Base-by-base conservation (phyloP, 257 asterid genomes). In the Craterostigma plantagineum region DNA sequence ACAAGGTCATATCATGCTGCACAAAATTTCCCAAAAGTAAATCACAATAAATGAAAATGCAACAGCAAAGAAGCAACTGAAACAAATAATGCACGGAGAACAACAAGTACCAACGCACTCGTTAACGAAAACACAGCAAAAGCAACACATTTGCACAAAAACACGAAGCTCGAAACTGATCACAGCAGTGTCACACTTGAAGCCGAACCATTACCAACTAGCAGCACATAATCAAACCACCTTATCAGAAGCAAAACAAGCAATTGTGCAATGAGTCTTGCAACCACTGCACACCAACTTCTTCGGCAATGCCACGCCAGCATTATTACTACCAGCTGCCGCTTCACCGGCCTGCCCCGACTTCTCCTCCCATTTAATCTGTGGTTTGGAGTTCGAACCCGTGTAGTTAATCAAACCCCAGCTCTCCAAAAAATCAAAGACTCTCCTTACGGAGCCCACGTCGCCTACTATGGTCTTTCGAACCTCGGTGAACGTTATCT, bases 371-470 rank as follows among this genome's bases (percentile, higher is more conserved):
- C 78, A 75, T 57, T 75, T 85, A 52, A 72, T 54, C 56, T 62
- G 77, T 18, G 73, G 71, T 70, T 67, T 75, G 12, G 78, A 44
- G 42, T 67, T 48, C 1, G 90, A 55, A 40, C 75, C 68, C 11
- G 74, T 14, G 62, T 76, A 75, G 63, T 87, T 87, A 38, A 87
- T 72, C 85, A 87, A 73, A 18, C 98, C 98, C 98, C 95, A 82
- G 17, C 80, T 49, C 54, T 87, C 95, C 54, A 79, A 62, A 66
- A 87, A 87, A 63, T 87, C 98, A 34, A 82, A 87, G 48, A 87
- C 82, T 57, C 92, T 76, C 43, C 98, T 71, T 56, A 82, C 63
- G 16, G 95, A 74, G 4, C 83, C 93, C 35, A 82, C 95, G 35
- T 87, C 95, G 9, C 98, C 98, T 10, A 79, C 61, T 41, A 76